Evolutionary conservation across 2,329 filamentous ascomycete species (phyloP).

Genomic region (Metarhizium guizhouense): DNA sequence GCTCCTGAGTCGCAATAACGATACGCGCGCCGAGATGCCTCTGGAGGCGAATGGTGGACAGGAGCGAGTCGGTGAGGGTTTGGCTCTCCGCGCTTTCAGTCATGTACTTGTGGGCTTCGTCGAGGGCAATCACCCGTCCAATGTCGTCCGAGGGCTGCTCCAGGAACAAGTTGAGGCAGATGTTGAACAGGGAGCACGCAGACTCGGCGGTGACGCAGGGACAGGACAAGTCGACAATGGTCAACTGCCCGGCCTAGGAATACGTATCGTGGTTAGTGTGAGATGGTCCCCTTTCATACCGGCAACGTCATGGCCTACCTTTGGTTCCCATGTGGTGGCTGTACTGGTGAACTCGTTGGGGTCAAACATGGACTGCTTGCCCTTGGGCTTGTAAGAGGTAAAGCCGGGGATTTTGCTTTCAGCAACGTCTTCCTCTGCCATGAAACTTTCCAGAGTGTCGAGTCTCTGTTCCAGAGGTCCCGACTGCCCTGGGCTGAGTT

Average conservation of each 20-base stretch:
- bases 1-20: constrained; percentile 70
- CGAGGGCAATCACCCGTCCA: constrained; percentile 58
- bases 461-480: constrained; percentile 36
- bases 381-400: not conserved
- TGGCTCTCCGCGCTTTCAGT: constrained; percentile 41
- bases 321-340: constrained; percentile 12
- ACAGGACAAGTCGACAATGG: constrained; percentile 59
- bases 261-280: not conserved
- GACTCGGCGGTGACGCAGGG: constrained; percentile 58
- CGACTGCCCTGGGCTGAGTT: constrained; percentile 39
- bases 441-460: constrained; percentile 47
- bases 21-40: constrained; percentile 59
- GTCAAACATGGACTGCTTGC: not conserved
- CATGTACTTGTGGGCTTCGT: constrained; percentile 76
- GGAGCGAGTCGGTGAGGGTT: constrained; percentile 51
- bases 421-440: constrained; percentile 21
- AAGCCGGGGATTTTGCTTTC: not conserved
- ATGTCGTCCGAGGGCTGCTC: constrained; percentile 31
- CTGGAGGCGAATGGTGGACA: constrained; percentile 59
- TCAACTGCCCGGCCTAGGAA: constrained; percentile 22
- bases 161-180: constrained; percentile 58
- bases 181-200: constrained; percentile 65
- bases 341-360: not conserved
- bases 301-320: constrained; percentile 6
- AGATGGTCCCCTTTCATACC: not conserved